phyloP scores from a whole-genome alignment of 2,329 filamentous ascomycete genomes.

The Scedosporium apiospermum region DNA sequence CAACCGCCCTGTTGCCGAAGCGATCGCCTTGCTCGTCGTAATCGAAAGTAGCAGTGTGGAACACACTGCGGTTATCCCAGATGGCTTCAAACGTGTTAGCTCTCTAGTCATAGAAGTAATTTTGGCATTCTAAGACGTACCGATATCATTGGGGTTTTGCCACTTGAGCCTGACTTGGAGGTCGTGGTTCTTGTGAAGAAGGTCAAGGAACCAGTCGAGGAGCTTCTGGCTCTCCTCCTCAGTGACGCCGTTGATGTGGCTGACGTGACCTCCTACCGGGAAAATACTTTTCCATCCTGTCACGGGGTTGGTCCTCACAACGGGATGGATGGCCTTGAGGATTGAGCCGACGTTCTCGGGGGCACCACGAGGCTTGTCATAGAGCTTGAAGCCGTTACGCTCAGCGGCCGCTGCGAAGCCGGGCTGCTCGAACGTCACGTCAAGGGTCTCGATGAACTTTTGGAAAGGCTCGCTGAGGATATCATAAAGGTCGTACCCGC shows the following conservation, averaged over 20 bases:
- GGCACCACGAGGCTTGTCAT: conserved; percentile 33
- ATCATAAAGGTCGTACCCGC: conserved; percentile 58
- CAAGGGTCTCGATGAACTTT: conserved; percentile 48
- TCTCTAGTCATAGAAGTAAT: background rate
- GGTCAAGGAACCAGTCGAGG: conserved; percentile 40
- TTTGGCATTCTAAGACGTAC: conserved; percentile 10
- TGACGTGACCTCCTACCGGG: conserved; percentile 39
- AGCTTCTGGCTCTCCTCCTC: conserved; percentile 36
- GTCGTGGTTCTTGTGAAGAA: conserved; percentile 46
- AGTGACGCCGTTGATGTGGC: conserved; percentile 39
- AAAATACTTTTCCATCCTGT: conserved; percentile 49
- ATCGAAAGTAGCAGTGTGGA: conserved; percentile 49
- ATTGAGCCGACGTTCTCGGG: conserved; percentile 39
- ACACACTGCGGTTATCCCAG: conserved; percentile 31
- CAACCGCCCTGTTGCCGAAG: conserved; percentile 41
- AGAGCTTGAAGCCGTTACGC: conserved; percentile 32
- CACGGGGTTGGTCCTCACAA: conserved; percentile 47
- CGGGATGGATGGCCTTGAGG: conserved; percentile 41
- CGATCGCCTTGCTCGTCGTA: conserved; percentile 41
- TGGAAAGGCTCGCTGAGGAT: conserved; percentile 47
- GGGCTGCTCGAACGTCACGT: conserved; percentile 42
- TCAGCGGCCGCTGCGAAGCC: conserved; percentile 38
- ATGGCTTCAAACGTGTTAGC: background rate
- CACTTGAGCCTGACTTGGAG: conserved; percentile 39
- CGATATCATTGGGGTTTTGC: conserved; percentile 33